These are phyloP conservation scores for Mercurialis annua DNA, from an alignment of 345 rosid genomes.

Conservation along the genomic window DNA sequence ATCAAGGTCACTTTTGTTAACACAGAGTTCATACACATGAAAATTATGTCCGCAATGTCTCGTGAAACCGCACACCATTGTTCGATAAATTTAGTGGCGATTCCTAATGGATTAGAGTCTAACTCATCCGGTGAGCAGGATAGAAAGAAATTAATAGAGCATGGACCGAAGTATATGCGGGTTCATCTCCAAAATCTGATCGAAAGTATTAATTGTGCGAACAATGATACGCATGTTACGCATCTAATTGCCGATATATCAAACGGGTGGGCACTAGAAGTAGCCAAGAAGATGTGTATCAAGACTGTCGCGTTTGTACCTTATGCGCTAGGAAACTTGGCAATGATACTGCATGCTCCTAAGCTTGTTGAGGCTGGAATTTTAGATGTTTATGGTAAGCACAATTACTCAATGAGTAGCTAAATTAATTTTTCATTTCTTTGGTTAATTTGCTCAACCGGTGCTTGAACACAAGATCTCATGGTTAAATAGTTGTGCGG, in stretches of 20 bases:
- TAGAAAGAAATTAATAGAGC: background rate
- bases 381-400: conserved; percentile 25
- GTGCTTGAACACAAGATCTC: too few species aligned
- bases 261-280: background rate
- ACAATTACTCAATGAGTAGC: background rate
- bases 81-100: background rate
- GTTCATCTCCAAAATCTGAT: background rate
- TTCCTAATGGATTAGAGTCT: background rate
- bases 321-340: conserved; percentile 13
- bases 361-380: conserved; percentile 20
- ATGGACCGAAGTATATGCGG: background rate
- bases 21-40: background rate
- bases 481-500: too few species aligned
- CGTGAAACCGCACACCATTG: background rate
- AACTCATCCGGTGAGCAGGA: background rate
- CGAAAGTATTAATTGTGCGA: background rate
- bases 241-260: background rate
- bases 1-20: background rate
- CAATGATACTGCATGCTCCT: conserved; percentile 11
- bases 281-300: background rate
- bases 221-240: background rate
- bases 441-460: too few species aligned
- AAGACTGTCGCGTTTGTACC: background rate
- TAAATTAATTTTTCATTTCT: too few species aligned
- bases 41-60: background rate